Conservation (phyloP, 148 eudicot genomes). For the Fagopyrum esculentum region DNA sequence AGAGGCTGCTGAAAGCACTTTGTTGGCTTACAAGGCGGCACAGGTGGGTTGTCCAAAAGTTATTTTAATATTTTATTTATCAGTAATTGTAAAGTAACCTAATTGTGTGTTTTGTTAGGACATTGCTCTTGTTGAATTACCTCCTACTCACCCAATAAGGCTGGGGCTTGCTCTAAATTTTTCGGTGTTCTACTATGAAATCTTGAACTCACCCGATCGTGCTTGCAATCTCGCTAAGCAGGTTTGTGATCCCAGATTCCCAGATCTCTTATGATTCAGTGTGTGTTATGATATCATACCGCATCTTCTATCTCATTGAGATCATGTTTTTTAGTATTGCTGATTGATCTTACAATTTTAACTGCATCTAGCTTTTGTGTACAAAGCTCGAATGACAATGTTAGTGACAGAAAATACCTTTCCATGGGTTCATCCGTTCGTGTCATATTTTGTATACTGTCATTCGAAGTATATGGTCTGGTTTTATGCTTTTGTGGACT, state of each 20-base stretch:
- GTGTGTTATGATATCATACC: not conserved
- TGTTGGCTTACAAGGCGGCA: slow-evolving; percentile 44
- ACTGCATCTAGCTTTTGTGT: not conserved
- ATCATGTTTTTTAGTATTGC: not conserved
- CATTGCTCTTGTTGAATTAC: slow-evolving; percentile 32
- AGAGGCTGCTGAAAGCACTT: slow-evolving; percentile 12
- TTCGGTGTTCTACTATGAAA: slow-evolving; percentile 41
- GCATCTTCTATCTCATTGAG: not conserved
- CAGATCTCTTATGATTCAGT: not conserved
- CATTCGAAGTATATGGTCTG: too few species aligned
- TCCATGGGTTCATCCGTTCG: not conserved
- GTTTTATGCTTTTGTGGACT: too few species aligned
- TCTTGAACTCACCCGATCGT: slow-evolving; percentile 38
- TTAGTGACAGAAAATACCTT: not conserved
- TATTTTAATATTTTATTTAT: not conserved
- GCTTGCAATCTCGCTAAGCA: slow-evolving; percentile 40
- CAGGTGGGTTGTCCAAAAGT: slow-evolving; percentile 18
- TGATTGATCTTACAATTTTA: not conserved
- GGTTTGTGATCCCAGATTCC: not conserved
- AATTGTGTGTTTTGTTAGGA: slow-evolving; percentile 17
- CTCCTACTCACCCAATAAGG: slow-evolving; percentile 39
- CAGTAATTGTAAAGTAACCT: not conserved
- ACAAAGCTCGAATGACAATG: not conserved
- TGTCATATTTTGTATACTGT: not conserved
- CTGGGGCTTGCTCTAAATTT: slow-evolving; percentile 42